A percentile compares a stretch with the other conserved stretches of the same genome.
Conservation (phyloP, 176 grass and related monocot species). For the Panicum miliaceum region DNA sequence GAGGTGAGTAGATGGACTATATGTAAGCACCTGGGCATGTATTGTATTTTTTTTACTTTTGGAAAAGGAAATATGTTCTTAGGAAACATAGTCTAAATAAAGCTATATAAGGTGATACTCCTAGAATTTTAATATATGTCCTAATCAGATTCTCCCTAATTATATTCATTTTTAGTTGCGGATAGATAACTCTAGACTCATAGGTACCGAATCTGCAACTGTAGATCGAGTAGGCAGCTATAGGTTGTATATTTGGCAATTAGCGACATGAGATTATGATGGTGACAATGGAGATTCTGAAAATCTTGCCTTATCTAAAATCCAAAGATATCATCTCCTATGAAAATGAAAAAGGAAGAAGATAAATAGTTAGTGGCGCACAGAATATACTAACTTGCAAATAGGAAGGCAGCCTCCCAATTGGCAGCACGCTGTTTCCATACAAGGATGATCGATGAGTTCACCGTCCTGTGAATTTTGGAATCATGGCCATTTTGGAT, state of each 20-base stretch:
- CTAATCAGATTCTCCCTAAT: background rate
- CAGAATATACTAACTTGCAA: background rate
- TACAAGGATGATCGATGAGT: background rate
- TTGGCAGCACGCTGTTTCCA: background rate
- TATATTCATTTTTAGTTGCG: too few species aligned
- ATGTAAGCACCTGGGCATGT: background rate
- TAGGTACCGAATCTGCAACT: background rate
- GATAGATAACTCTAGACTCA: background rate
- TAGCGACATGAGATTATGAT: background rate
- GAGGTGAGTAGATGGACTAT: too few species aligned
- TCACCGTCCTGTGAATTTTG: background rate
- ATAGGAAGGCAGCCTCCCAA: background rate
- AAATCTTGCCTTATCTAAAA: constrained; percentile 24
- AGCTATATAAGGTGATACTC: background rate
- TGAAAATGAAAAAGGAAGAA: constrained; percentile 13
- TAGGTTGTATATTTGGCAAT: constrained; percentile 3
- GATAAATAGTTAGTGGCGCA: constrained; percentile 10
- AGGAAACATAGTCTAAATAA: background rate
- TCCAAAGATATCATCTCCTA: background rate
- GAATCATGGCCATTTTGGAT: background rate
- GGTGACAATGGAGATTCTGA: background rate
- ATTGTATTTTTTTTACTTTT: background rate
- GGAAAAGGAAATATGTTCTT: background rate
- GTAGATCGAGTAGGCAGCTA: background rate
- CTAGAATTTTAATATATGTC: background rate